These are phyloP conservation scores for Neofusicoccum laricinum DNA, from an alignment of 2,329 filamentous ascomycete genomes.

Conservation along the genomic window DNA sequence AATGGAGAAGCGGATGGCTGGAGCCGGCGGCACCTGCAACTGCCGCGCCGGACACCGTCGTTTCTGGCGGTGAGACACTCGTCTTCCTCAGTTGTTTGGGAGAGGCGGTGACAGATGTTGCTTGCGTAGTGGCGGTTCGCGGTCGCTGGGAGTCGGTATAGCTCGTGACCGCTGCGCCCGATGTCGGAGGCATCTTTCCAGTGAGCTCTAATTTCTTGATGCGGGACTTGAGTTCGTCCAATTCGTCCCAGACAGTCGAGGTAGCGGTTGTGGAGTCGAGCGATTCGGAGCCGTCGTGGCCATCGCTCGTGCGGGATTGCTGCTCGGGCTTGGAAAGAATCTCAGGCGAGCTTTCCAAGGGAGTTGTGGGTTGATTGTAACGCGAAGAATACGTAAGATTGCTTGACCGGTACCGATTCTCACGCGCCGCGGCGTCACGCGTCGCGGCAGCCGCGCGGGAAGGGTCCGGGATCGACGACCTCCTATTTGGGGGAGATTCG, in stretches of 20 bases:
- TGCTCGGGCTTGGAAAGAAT: constrained; percentile 7
- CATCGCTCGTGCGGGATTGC: constrained; percentile 5
- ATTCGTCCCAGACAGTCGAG: constrained; percentile 94
- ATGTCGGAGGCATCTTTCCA: constrained; percentile 80
- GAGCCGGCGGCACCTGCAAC: constrained; percentile 52
- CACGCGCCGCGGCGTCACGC: constrained; percentile 28
- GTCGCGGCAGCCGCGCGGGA: constrained; percentile 21
- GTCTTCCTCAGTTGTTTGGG: constrained; percentile 68
- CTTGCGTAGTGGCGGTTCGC: constrained; percentile 74
- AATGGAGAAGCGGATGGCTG: constrained; percentile 70
- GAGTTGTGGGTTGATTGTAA: constrained; percentile 20
- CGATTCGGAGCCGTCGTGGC: constrained; percentile 63
- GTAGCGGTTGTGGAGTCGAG: constrained; percentile 83
- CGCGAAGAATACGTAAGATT: constrained; percentile 8
- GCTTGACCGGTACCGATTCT: constrained; percentile 18
- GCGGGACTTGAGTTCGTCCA: constrained; percentile 91
- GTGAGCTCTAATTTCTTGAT: constrained; percentile 88
- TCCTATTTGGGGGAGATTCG: constrained; percentile 1
- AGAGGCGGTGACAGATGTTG: constrained; percentile 70
- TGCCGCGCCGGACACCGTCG: constrained; percentile 44
- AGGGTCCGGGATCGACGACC: constrained; percentile 12
- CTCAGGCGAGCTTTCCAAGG: constrained; percentile 13
- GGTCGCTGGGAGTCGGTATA: constrained; percentile 61
- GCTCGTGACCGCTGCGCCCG: constrained; percentile 61
- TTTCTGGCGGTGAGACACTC: constrained; percentile 39